Percentiles rank a stretch among this genome's conserved stretches.
phyloP scores from a whole-genome alignment of 495 filamentous ascomycete species.

The Hyaloscypha bicolor region DNA sequence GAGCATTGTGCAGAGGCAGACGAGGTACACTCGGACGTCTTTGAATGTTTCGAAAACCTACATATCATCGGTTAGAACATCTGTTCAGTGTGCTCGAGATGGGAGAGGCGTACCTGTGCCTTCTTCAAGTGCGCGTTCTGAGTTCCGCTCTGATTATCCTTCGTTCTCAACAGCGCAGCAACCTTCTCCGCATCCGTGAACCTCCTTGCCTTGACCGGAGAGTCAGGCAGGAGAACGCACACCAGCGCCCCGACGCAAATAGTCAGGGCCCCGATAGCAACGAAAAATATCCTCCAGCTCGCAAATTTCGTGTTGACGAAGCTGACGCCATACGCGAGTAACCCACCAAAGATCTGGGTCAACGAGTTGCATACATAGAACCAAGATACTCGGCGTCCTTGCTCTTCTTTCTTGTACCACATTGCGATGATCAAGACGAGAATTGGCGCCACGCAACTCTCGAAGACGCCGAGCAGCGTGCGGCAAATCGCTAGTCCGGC shows the following conservation, averaged over 20 bases:
- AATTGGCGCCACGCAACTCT: constrained; percentile 62
- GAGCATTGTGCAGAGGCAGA: constrained; percentile 25
- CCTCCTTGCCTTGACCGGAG: constrained; percentile 68
- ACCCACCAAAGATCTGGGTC: constrained; percentile 42
- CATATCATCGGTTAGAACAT: background rate
- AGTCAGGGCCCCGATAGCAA: constrained; percentile 67
- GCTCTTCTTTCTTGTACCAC: constrained; percentile 66
- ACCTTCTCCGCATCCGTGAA: constrained; percentile 61
- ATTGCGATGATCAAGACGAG: constrained; percentile 62
- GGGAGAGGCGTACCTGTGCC: constrained; percentile 45
- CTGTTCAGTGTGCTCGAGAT: too few species aligned
- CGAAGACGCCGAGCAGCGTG: constrained; percentile 63
- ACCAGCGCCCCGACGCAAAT: constrained; percentile 59
- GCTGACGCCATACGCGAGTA: constrained; percentile 21
- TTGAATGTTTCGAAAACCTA: constrained; percentile 55
- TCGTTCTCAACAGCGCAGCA: constrained; percentile 62
- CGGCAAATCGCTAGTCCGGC: constrained; percentile 58
- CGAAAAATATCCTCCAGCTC: constrained; percentile 50
- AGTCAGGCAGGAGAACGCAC: constrained; percentile 66
- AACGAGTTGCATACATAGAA: constrained; percentile 69
- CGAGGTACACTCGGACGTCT: constrained; percentile 43
- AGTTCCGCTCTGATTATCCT: constrained; percentile 67
- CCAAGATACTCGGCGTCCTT: constrained; percentile 57
- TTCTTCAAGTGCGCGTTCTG: constrained; percentile 71
- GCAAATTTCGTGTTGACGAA: constrained; percentile 17